Conservation (phyloP, 352 stramenopile genomes). For the Phytophthora foliorum region DNA sequence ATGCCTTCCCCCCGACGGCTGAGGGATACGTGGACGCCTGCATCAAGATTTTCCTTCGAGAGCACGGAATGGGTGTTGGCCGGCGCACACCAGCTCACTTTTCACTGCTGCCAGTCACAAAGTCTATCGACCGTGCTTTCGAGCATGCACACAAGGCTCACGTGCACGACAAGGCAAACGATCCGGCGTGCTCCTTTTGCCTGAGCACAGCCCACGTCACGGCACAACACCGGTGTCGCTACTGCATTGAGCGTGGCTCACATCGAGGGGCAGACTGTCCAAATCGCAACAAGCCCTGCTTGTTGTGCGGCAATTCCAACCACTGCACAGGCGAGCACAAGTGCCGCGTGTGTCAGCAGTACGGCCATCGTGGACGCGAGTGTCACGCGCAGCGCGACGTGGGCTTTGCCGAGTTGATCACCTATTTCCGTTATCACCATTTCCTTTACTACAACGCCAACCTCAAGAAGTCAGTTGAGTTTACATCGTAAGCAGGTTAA, state of each 20-base stretch:
- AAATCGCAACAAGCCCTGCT: slow-evolving; percentile 74
- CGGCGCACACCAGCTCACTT: slow-evolving; percentile 77
- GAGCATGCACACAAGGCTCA: slow-evolving; percentile 71
- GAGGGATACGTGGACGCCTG: slow-evolving; percentile 84
- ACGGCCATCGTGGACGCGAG: slow-evolving; percentile 83
- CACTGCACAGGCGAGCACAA: slow-evolving; percentile 86
- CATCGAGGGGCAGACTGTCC: slow-evolving; percentile 78
- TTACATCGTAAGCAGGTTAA: slow-evolving; percentile 56
- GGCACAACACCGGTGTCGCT: slow-evolving; percentile 84
- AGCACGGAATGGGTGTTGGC: slow-evolving; percentile 71
- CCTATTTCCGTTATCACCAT: slow-evolving; percentile 89
- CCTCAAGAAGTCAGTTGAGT: slow-evolving; percentile 89
- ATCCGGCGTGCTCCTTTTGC: slow-evolving; percentile 68
- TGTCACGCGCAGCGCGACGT: slow-evolving; percentile 87
- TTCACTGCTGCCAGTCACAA: slow-evolving; percentile 79
- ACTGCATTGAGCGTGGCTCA: slow-evolving; percentile 83
- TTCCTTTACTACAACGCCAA: slow-evolving; percentile 93
- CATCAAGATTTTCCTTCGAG: slow-evolving; percentile 89
- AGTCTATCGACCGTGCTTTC: slow-evolving; percentile 80
- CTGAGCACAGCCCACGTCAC: slow-evolving; percentile 65
- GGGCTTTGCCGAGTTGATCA: slow-evolving; percentile 80
- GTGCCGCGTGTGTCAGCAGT: slow-evolving; percentile 86
- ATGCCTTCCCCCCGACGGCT: slow-evolving; percentile 84
- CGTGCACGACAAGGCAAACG: slow-evolving; percentile 32
- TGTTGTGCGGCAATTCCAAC: slow-evolving; percentile 76